Evolutionary conservation across 768 basidiomycete genomes (phyloP), one percentile per base, ranked within the genome.

Genomic region (Mycena alexandri): DNA sequence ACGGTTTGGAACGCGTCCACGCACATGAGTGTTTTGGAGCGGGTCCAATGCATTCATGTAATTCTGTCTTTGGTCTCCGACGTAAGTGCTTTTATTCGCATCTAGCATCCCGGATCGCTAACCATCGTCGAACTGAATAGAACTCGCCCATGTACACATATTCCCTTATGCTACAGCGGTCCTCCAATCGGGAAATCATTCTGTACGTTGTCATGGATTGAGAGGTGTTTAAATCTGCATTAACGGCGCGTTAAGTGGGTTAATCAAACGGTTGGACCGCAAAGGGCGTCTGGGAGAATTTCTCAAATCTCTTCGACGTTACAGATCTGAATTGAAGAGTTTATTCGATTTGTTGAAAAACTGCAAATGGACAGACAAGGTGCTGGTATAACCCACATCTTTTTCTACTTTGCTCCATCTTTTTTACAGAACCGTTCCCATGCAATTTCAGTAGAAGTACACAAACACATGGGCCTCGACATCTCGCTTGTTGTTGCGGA

Each of bases 371-470:
- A 16, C 43, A 16, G 34, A n/a, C 29, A 53, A 38, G 16, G 17
- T 33, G 17, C 16, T 22, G 12, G 21, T 4, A 47, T 7, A 47
- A 9, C 46, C 46, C 46, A 19, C 16, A 22, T 22, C 46, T 47
- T 47, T 47, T 47, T 47, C 5, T 22, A 21, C 17, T 21, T 47
- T 47, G n/a, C n/a, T 47, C n/a, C 46, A 41, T 41, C 16, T 41
- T 41, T 47, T 47, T 24, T 61, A 66, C 8, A 43, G 47, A 17
- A 64, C 59, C 13, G 34, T n/a, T n/a, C 44, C 29, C 43, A 17
- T 25, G 17, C 51, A 44, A 13, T 47, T 64, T 42, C 55, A 61
- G 21, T 14, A 14, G 56, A 57, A 33, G 43, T 57, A 43, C 17
- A 43, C 11, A 33, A 12, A 19, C 43, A 46, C 25, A 29, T 59